Conservation (phyloP, 169 alveolate species). For the Cryptosporidium ryanae region DNA sequence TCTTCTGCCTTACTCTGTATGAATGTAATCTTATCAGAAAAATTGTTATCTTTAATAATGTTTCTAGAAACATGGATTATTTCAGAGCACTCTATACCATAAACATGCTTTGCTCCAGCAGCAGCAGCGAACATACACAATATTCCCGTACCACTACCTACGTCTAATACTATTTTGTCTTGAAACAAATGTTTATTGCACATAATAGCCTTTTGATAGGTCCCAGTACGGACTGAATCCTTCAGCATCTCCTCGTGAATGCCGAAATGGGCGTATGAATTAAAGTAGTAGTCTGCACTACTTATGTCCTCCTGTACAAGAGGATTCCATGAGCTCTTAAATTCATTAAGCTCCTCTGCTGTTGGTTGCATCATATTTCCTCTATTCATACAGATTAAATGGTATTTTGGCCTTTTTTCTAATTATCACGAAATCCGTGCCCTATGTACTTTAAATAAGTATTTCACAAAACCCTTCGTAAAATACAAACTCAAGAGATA, state of each 20-base stretch:
- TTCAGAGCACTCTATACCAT: conserved; percentile 97
- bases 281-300: conserved; percentile 93
- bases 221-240: conserved; percentile 94
- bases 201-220: conserved; percentile 94
- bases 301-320: conserved; percentile 75
- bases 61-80: conserved; percentile 92
- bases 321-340: conserved; percentile 67
- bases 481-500: too few species aligned
- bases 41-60: conserved; percentile 90
- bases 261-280: conserved; percentile 95
- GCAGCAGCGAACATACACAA: conserved; percentile 95
- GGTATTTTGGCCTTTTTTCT: too few species aligned
- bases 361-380: conserved; percentile 23
- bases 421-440: too few species aligned
- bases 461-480: too few species aligned
- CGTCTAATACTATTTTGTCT: conserved; percentile 96
- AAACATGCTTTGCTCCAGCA: conserved; percentile 98
- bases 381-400: too few species aligned
- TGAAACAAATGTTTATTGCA: conserved; percentile 91
- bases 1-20: conserved; percentile 97
- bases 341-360: conserved; percentile 42
- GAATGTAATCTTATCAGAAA: conserved; percentile 91
- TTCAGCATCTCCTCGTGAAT: conserved; percentile 98
- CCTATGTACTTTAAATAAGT: too few species aligned
- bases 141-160: conserved; percentile 99